Percentiles rank a stretch among this genome's conserved stretches.
phyloP scores from a whole-genome alignment of 768 basidiomycete genomes.

The Kwoniella europaea region DNA sequence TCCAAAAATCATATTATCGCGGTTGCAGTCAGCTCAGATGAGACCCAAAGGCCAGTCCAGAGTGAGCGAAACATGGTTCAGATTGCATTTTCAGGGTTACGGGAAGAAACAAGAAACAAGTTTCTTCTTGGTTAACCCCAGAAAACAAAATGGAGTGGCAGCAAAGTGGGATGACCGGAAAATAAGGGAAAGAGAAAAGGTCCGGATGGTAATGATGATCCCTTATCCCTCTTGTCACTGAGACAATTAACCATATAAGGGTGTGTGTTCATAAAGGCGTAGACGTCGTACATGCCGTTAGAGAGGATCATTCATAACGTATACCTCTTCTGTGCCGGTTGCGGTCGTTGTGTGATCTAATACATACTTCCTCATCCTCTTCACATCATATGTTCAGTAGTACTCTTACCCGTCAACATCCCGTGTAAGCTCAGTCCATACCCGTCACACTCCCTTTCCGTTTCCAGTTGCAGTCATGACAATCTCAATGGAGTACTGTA shows the following conservation, averaged over 20 bases:
- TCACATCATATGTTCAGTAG: not conserved
- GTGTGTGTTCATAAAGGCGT: not conserved
- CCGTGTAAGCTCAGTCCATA: not conserved
- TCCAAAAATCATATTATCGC: not conserved
- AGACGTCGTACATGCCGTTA: constrained; percentile 6
- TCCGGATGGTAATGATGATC: not conserved
- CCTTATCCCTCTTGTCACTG: not conserved
- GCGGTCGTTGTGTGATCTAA: not conserved
- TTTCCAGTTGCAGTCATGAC: not conserved
- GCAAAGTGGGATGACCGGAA: constrained; percentile 4
- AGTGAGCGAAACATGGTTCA: constrained; percentile 17
- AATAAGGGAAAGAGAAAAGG: not conserved
- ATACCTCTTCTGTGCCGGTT: constrained; percentile 6
- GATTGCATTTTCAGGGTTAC: constrained; percentile 6
- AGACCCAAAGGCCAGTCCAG: not conserved
- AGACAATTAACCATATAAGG: constrained; percentile 18
- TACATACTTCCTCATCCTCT: not conserved
- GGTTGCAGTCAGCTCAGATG: not conserved
- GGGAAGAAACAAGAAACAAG: not conserved
- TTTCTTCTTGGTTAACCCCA: too few species aligned
- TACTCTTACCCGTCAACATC: not conserved
- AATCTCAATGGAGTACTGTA: not conserved
- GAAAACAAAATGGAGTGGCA: too few species aligned
- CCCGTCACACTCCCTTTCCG: not conserved
- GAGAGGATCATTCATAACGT: not conserved